These are phyloP conservation scores for Zizania latifolia DNA, from an alignment of 176 grass and related monocot genomes.

Conservation along the genomic window DNA sequence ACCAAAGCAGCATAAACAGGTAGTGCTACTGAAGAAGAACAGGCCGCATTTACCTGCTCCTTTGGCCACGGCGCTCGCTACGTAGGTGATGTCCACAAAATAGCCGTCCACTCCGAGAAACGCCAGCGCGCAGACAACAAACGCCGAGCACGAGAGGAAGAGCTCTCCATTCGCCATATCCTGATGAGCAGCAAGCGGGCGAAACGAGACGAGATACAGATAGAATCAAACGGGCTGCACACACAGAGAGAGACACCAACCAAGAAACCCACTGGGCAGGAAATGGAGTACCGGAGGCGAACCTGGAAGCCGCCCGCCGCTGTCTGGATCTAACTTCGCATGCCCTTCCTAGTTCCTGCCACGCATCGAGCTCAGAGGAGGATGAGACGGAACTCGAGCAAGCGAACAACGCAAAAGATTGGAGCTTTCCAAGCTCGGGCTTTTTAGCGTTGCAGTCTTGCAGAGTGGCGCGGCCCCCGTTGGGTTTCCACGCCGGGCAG, in stretches of 20 bases:
- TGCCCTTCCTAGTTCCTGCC: neutral
- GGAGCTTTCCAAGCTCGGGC: neutral
- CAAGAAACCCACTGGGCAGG: neutral
- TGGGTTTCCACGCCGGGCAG: slow-evolving; percentile 1
- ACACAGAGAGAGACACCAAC: neutral
- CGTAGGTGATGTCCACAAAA: slow-evolving; percentile 54
- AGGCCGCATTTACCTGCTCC: slow-evolving; percentile 58
- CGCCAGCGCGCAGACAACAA: slow-evolving; percentile 29
- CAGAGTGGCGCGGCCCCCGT: neutral
- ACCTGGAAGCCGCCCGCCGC: slow-evolving; percentile 15
- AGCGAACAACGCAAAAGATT: neutral
- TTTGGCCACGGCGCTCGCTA: slow-evolving; percentile 53
- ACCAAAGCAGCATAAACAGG: neutral
- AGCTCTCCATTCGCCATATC: slow-evolving; percentile 7
- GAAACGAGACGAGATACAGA: neutral
- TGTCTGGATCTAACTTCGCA: neutral
- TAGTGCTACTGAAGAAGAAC: neutral
- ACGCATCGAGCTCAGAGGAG: no score
- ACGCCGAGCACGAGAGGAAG: neutral
- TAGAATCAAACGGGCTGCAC: neutral
- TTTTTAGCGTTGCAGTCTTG: neutral
- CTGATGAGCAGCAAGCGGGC: neutral
- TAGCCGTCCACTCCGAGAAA: slow-evolving; percentile 26
- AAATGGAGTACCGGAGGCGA: neutral
- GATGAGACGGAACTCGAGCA: neutral